These are phyloP conservation scores for Aspergillus uvarum DNA, from an alignment of 2,329 filamentous ascomycete genomes.

Conservation along the genomic window DNA sequence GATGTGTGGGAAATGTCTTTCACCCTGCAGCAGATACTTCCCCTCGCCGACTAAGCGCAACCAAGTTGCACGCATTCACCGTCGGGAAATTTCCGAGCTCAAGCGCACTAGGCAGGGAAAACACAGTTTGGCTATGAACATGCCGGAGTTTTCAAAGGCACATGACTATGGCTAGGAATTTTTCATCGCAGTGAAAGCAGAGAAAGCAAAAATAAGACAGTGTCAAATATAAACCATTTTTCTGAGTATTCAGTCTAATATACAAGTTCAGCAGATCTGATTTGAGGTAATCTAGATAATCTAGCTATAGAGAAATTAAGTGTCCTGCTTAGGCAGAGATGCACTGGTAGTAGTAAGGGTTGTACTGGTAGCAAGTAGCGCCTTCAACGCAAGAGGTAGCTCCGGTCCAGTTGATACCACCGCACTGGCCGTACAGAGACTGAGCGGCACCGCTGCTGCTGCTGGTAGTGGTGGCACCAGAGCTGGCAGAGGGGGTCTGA, in stretches of 20 bases:
- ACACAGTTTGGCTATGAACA: too few species aligned
- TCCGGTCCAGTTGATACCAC: conserved; percentile 45
- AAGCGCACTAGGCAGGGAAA: too few species aligned
- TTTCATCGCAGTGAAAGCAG: too few species aligned
- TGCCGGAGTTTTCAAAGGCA: too few species aligned
- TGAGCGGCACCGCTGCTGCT: background rate
- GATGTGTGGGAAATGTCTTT: too few species aligned
- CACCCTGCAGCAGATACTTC: too few species aligned
- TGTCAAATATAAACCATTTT: too few species aligned
- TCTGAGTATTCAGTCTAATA: background rate
- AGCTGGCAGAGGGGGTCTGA: background rate
- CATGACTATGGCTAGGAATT: too few species aligned
- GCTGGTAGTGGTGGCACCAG: conserved; percentile 1
- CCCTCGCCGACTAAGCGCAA: too few species aligned
- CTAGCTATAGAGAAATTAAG: background rate
- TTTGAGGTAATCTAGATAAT: background rate
- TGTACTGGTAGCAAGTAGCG: conserved; percentile 39
- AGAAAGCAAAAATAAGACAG: too few species aligned
- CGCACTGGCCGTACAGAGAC: conserved; percentile 44
- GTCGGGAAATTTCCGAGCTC: too few species aligned
- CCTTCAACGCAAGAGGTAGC: conserved; percentile 42
- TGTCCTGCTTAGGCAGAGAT: conserved; percentile 2
- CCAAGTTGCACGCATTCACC: too few species aligned
- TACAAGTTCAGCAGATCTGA: background rate
- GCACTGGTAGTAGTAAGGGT: conserved; percentile 52